Evolutionary conservation across 2,329 filamentous ascomycete genomes (phyloP).

Genomic region (Emergomyces orientalis): DNA sequence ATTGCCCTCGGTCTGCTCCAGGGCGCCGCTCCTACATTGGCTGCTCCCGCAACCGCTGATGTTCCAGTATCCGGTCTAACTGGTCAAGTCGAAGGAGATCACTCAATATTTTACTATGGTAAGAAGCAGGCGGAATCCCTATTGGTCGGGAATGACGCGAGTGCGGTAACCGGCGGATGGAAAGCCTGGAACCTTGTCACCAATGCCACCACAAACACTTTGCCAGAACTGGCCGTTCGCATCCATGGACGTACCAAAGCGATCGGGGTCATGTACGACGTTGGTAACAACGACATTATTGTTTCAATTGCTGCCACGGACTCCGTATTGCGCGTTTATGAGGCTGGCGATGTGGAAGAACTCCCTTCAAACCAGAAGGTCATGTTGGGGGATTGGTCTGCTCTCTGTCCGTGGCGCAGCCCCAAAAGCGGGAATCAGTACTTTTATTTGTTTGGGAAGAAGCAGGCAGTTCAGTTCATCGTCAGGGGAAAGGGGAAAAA

Average conservation of each 20-base stretch:
- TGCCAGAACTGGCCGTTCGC: conserved; percentile 26
- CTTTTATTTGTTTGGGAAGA: conserved; percentile 41
- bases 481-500: conserved; percentile 23
- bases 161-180: conserved; percentile 37
- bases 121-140: conserved; percentile 21
- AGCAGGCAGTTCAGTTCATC: conserved; percentile 32
- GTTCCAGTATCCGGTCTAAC: conserved; percentile 30
- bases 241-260: conserved; percentile 41
- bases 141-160: conserved; percentile 41
- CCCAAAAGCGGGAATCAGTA: conserved; percentile 34
- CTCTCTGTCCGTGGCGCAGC: conserved; percentile 40
- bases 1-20: not conserved
- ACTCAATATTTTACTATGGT: conserved; percentile 34
- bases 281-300: conserved; percentile 31
- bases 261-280: conserved; percentile 32
- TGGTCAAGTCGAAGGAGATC: conserved; percentile 35
- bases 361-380: conserved; percentile 26
- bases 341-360: conserved; percentile 26
- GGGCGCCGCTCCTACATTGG: not conserved
- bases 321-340: conserved; percentile 36
- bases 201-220: conserved; percentile 13
- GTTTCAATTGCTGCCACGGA: conserved; percentile 39
- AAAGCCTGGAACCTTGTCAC: conserved; percentile 30
- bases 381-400: conserved; percentile 41
- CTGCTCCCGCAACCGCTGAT: not conserved